Percentiles rank a stretch among this genome's conserved stretches.
These are phyloP conservation scores for Daldinia eschscholtzii DNA, from an alignment of 2,329 filamentous ascomycete species.

Conservation along the genomic window DNA sequence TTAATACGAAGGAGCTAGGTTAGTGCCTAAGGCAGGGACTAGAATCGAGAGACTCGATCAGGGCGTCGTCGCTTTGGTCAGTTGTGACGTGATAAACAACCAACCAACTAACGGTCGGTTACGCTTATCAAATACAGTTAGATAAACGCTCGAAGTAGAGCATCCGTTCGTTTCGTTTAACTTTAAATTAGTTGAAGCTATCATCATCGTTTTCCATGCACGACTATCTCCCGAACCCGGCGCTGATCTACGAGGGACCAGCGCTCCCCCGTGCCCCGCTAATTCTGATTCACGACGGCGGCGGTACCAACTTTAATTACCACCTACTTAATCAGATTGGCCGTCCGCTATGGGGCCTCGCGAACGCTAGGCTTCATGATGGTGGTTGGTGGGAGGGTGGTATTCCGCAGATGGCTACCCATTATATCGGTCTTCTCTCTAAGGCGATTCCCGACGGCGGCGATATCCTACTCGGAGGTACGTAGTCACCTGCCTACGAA, in stretches of 20 bases:
- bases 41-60: not conserved
- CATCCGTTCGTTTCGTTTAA: not conserved
- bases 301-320: constrained; percentile 71
- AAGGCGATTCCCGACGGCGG: constrained; percentile 54
- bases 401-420: constrained; percentile 65
- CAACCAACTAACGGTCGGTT: not conserved
- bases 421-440: constrained; percentile 63
- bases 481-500: constrained; percentile 17
- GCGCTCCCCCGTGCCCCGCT: constrained; percentile 58
- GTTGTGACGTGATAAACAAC: not conserved
- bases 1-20: not conserved
- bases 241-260: constrained; percentile 49
- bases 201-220: constrained; percentile 15
- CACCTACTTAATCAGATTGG: constrained; percentile 64
- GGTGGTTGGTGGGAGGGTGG: constrained; percentile 64
- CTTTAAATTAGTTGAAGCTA: not conserved
- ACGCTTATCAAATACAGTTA: not conserved
- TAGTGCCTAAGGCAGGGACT: not conserved
- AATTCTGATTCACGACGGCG: constrained; percentile 71
- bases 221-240: constrained; percentile 45
- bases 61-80: not conserved
- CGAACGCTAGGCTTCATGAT: constrained; percentile 65
- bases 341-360: constrained; percentile 66
- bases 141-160: not conserved
- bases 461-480: constrained; percentile 63